These are phyloP conservation scores for Orbilia javanica DNA, from an alignment of 2,329 filamentous ascomycete species.

Conservation along the genomic window DNA sequence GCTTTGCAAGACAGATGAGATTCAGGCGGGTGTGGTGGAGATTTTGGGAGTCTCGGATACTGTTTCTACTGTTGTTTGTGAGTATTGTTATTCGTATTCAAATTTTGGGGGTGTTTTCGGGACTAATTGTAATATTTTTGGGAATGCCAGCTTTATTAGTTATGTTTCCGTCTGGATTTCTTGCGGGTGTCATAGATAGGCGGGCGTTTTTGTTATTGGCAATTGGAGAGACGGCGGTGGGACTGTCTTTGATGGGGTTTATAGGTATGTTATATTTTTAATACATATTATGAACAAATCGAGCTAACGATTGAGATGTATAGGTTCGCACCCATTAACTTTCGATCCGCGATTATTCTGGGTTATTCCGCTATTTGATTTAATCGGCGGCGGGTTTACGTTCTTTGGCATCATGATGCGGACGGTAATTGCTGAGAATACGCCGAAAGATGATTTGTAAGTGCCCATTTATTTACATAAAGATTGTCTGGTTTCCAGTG, in stretches of 20 bases:
- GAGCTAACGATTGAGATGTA: neutral
- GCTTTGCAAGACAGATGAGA: slow-evolving; percentile 56
- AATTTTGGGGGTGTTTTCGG: neutral
- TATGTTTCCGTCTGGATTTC: slow-evolving; percentile 53
- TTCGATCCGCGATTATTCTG: slow-evolving; percentile 52
- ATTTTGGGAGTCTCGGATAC: slow-evolving; percentile 55
- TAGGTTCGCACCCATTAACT: slow-evolving; percentile 45
- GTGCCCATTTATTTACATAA: neutral
- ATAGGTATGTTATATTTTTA: slow-evolving; percentile 37
- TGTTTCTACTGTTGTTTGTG: slow-evolving; percentile 48
- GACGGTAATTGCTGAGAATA: slow-evolving; percentile 53
- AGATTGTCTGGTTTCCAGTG: no score
- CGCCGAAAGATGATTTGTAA: slow-evolving; percentile 54
- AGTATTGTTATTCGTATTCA: slow-evolving; percentile 11
- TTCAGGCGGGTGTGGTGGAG: slow-evolving; percentile 54
- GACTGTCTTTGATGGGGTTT: slow-evolving; percentile 34
- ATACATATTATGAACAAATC: neutral
- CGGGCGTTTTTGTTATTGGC: slow-evolving; percentile 41
- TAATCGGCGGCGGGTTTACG: slow-evolving; percentile 49
- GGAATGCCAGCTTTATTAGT: slow-evolving; percentile 40
- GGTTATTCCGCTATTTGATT: slow-evolving; percentile 48
- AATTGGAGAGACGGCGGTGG: slow-evolving; percentile 39
- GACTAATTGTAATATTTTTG: slow-evolving; percentile 11
- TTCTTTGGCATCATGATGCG: slow-evolving; percentile 56
- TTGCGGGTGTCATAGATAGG: slow-evolving; percentile 49